Percentiles rank a stretch among this genome's conserved stretches.
These are phyloP conservation scores for Tremella mesenterica DNA, from an alignment of 768 basidiomycete genomes.

Conservation along the genomic window DNA sequence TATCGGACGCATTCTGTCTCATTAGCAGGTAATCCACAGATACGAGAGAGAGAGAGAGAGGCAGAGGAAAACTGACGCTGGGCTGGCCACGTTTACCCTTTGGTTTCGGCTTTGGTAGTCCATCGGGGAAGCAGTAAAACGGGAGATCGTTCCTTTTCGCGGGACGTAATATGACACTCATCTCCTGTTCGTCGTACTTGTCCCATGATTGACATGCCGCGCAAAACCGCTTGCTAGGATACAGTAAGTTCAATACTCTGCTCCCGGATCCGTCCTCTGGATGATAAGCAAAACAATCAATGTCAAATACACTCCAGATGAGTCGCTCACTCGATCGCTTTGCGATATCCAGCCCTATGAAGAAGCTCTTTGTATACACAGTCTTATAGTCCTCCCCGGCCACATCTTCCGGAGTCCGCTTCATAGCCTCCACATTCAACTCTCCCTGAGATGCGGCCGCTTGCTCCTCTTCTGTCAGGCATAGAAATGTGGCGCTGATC, in stretches of 20 bases:
- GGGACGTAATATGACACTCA: conserved; percentile 90
- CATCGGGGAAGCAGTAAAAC: conserved; percentile 37
- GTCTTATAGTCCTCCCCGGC: conserved; percentile 58
- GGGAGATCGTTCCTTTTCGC: conserved; percentile 64
- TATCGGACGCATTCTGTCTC: conserved; percentile 9
- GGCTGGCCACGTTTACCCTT: conserved; percentile 32
- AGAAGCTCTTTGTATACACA: conserved; percentile 96
- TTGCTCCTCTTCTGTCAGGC: conserved; percentile 77
- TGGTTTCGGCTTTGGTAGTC: conserved; percentile 36
- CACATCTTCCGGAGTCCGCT: conserved; percentile 52
- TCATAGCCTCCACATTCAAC: conserved; percentile 60
- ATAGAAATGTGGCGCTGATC: conserved; percentile 78
- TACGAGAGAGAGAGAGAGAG: neutral
- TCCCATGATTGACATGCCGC: conserved; percentile 94
- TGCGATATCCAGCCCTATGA: conserved; percentile 86
- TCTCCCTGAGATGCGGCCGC: conserved; percentile 81
- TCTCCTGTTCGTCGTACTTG: conserved; percentile 76
- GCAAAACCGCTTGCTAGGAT: conserved; percentile 89
- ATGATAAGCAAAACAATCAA: conserved; percentile 3
- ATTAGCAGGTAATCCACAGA: conserved; percentile 8
- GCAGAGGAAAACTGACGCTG: conserved; percentile 21
- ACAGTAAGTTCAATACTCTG: conserved; percentile 86
- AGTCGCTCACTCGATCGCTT: conserved; percentile 71
- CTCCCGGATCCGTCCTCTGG: conserved; percentile 67
- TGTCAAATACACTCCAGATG: neutral